Base-by-base conservation (phyloP, 1,139 yeast genomes). In the Geotrichum cucujoidarum region DNA sequence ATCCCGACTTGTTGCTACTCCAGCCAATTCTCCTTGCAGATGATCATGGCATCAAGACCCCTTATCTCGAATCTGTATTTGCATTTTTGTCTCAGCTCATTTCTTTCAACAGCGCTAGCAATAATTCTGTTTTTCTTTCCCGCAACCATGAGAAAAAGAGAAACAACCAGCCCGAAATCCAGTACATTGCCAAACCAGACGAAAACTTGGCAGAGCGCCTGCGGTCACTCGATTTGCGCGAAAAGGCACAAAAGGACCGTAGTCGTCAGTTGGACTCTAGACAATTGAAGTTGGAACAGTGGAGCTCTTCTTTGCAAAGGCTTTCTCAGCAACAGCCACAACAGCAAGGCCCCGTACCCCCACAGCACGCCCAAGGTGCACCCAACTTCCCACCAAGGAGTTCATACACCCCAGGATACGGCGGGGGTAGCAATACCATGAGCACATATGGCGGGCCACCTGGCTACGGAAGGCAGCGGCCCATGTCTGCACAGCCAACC, bases 1-100 rank as follows among this genome's bases (percentile, higher is more conserved):
- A 82, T 53, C 71, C 84, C 43, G 97, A 89, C 65, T 72, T 88
- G 60, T 70, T 88, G 43, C 69, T 89, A 50, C 73, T 89, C 53
- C 95, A 88, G 63, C 95, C 96, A 3, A 89, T 89, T 51, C 71
- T 89, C 49, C 70, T 88, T 51, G 95, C 94, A 16, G 96, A 88
- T 66, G 95, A 88, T 63, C 77, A 78, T 60, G 82, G 85, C 40
- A 81, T 88, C 48, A 82, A 86, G 62, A 86, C 96, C 1, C 96
- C 97, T 2, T 89, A 89, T 63, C 73, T 89, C 65, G 97, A 89
- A 66, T 86, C 87, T 59, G 70, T 87, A 51, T 89, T 87, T 63
- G 88, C 95, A 10, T 50, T 45, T 24, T 22, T 50, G 25, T 50
- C 53, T 14, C 53, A 48, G 22, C 40, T 50, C 29, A 45, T 34